phyloP scores from a whole-genome alignment of 208 protist species.

The Crithidia bombi region DNA sequence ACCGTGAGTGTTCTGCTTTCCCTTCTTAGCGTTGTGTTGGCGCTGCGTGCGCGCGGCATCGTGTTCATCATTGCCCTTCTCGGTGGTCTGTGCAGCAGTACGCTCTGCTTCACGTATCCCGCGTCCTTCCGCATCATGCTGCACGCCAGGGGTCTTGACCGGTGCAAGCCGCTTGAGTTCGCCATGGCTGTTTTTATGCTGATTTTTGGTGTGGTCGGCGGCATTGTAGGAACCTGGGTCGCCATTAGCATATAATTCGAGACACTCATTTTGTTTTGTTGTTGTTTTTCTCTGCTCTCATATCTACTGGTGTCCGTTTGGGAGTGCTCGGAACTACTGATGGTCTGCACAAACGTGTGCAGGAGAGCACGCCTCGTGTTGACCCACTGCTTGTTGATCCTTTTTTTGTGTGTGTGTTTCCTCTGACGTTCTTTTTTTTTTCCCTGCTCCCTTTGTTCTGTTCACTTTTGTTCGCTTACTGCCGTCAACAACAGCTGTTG shows the following conservation, averaged over 20 bases:
- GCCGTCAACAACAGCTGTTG: too few species aligned
- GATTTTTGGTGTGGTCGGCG: conserved; percentile 57
- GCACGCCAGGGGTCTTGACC: conserved; percentile 42
- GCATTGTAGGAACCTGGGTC: conserved; percentile 53
- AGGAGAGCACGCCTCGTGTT: too few species aligned
- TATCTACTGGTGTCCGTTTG: too few species aligned
- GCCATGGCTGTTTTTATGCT: conserved; percentile 48
- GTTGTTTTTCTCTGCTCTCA: not conserved
- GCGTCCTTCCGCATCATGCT: conserved; percentile 65
- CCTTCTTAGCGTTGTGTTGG: conserved; percentile 51
- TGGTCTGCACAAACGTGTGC: too few species aligned
- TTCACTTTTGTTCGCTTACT: conserved; percentile 9
- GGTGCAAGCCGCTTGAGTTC: conserved; percentile 39
- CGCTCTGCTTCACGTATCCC: conserved; percentile 73
- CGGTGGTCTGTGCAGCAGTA: conserved; percentile 70
- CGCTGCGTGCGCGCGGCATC: conserved; percentile 56
- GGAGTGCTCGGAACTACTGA: too few species aligned
- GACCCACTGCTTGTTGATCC: too few species aligned
- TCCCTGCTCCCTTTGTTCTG: not conserved
- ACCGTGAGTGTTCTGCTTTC: conserved; percentile 64
- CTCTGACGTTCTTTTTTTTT: conserved; percentile 9
- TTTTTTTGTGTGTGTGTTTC: not conserved
- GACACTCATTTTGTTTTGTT: not conserved
- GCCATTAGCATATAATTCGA: conserved; percentile 33
- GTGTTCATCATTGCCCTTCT: conserved; percentile 73